These are phyloP conservation scores for Fonsecaea monophora DNA, from an alignment of 2,329 filamentous ascomycete species.

Conservation along the genomic window DNA sequence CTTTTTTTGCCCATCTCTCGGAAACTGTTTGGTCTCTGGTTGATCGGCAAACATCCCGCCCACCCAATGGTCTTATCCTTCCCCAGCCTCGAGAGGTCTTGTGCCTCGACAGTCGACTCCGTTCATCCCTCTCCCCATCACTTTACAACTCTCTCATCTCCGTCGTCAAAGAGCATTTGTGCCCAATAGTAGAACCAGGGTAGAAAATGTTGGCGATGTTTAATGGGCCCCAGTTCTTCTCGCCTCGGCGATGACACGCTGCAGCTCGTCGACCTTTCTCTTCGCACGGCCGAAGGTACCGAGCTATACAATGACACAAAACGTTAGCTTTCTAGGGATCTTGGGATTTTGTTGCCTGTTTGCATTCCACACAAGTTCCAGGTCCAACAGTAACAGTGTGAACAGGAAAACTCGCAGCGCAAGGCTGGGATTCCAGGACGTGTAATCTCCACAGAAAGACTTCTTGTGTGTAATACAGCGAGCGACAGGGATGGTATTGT, in stretches of 20 bases:
- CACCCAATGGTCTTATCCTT: background rate
- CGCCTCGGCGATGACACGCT: conserved; percentile 95
- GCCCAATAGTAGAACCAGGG: background rate
- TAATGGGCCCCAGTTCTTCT: conserved; percentile 67
- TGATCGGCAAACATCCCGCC: background rate
- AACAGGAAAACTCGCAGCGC: background rate
- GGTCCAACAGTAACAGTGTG: background rate
- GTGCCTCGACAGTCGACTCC: background rate
- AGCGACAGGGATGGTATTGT: background rate
- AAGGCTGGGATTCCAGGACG: background rate
- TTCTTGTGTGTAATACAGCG: conserved; percentile 5
- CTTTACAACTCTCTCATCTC: background rate
- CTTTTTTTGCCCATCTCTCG: background rate
- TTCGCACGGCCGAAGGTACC: conserved; percentile 98
- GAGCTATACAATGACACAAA: conserved; percentile 64
- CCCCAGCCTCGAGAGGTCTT: background rate
- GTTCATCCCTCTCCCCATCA: background rate
- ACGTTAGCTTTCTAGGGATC: conserved; percentile 33
- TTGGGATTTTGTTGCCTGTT: background rate
- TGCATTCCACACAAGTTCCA: background rate
- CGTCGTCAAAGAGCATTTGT: conserved; percentile 1
- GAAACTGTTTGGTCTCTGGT: background rate
- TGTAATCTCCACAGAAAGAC: too few species aligned
- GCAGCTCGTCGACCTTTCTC: conserved; percentile 99
- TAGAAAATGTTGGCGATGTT: conserved; percentile 7